These are phyloP conservation scores for Cicer bijugum DNA, from an alignment of 306 rosid species.

Conservation along the genomic window DNA sequence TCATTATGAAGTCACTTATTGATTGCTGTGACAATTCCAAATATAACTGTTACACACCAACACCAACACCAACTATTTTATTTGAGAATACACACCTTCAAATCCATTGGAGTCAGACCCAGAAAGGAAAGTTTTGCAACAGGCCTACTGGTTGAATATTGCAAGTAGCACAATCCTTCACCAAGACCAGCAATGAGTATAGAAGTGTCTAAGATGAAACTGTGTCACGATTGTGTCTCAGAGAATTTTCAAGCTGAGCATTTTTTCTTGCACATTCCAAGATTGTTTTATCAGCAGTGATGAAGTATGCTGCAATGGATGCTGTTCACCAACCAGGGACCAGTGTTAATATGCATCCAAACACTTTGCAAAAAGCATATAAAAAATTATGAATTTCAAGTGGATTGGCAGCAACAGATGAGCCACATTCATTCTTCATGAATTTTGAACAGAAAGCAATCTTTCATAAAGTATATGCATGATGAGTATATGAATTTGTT, in stretches of 20 bases:
- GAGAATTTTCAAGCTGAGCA: slow-evolving; percentile 64
- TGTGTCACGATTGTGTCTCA: slow-evolving; percentile 56
- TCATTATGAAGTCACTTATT: not conserved
- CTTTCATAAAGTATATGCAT: slow-evolving; percentile 29
- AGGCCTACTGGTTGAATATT: slow-evolving; percentile 16
- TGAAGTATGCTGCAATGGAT: slow-evolving; percentile 75
- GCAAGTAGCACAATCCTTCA: slow-evolving; percentile 26
- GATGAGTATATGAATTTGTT: slow-evolving; percentile 4
- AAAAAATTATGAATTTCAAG: not conserved
- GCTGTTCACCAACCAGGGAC: slow-evolving; percentile 63
- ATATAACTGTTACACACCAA: not conserved
- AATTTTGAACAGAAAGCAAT: slow-evolving; percentile 23
- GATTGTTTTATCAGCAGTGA: slow-evolving; percentile 82
- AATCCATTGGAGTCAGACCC: slow-evolving; percentile 16
- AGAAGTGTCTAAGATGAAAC: slow-evolving; percentile 27
- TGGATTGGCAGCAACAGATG: slow-evolving; percentile 13
- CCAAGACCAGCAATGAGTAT: not conserved
- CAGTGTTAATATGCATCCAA: slow-evolving; percentile 30
- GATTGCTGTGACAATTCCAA: slow-evolving; percentile 22
- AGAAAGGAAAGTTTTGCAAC: slow-evolving; percentile 18
- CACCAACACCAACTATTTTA: not conserved
- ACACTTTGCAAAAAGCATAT: not conserved
- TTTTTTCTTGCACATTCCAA: slow-evolving; percentile 89
- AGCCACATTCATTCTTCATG: not conserved
- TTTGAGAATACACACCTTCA: slow-evolving; percentile 29